Evolutionary conservation across 805 yeast genomes (phyloP), one percentile per base, ranked within the genome.

Genomic region (Candida dendrica): DNA sequence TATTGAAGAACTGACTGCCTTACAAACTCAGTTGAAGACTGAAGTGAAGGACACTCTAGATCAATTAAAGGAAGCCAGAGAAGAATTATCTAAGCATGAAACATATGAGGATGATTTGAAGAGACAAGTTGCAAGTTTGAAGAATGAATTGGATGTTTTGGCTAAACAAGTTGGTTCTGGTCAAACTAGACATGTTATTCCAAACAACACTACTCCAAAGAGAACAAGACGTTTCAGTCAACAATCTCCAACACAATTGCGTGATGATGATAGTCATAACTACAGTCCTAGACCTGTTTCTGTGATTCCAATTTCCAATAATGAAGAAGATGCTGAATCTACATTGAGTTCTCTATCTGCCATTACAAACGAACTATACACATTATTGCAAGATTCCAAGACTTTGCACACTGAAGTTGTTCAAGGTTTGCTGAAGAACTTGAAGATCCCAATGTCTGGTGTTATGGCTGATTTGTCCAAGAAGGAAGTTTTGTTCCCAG

Each of bases 401-500:
- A 70, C 75, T 40, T 68, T 91, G 48, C 91, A 86, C 59, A 73
- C 77, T 46, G 97, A 91, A 63, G 84, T 88, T 39, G 83, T 89
- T 26, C 90, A 84, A 52, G 95, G 95, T 6, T 69, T 93, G 47
- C 71, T 93, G 57, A 84, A 80, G 68, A 90, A 88, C 10, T 72
- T 91, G 62, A 84, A 79, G 63, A 79, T 90, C 41, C 97, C 98
- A 36, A 78, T 81, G 32, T 83, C 95, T 18, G 84, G 88, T 46
- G 87, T 84, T 38, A 89, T 93, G 36, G 82, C 87, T 37, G 87
- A 81, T 54, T 69, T 88, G 49, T 80, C 90, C 14, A 77, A 87
- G 58, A 88, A 89, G 58, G 98, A 93, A 60, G 95, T 91, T 10
- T 71, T 93, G 42, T 93, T 89, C 79, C 98, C 98, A 22, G 93